Evolutionary conservation across 129 eudicot genomes (phyloP), one percentile per base, ranked within the genome.

Genomic region (Tanacetum coccineum): DNA sequence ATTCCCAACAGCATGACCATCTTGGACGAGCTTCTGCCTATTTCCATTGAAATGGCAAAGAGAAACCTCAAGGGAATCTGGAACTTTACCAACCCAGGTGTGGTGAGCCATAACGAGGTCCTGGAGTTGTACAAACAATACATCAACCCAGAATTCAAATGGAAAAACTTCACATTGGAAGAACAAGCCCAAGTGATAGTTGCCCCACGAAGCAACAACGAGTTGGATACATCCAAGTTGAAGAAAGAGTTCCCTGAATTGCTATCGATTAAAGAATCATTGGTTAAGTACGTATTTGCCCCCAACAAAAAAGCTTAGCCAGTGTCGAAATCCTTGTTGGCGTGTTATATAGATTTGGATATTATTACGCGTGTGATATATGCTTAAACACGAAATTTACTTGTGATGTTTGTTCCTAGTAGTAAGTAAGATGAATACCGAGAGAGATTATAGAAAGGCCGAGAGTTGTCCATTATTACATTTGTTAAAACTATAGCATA

Each of bases 51-150:
- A 81, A 93, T 93, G 98, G 98, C 98, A 3, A 88, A 93, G 66
- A 52, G 98, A n/a, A 88, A 93, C 77, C 89, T 88, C 1, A 82
- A 64, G 71, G 98, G 96, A 49, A 82, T 93, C 44, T 93, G 91
- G 89, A 93, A 93, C 81, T 93, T 89, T 64, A 94, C 99, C 8
- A 89, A 94, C 67, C 99, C 99, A 3, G 99, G 96, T 25, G 99
- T 87, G 2, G 96, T 88, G 22, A 88, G 95, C 83, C 98, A 93
- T 76, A 93, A 93, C 30, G 96, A 93, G 80, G 87, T 93, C 4
- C 68, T 93, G 65, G 96, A 93, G 80, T 80, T 93, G 95, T 93
- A 93, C 85, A 86, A 86, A 74, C 25, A 86, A 45, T 93, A 88
- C 56, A 88, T 93, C 14, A 88, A 88, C 53, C 90, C 95, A 1